Conservation (phyloP, 176 grass and related monocot species). For the Musa itinerans region DNA sequence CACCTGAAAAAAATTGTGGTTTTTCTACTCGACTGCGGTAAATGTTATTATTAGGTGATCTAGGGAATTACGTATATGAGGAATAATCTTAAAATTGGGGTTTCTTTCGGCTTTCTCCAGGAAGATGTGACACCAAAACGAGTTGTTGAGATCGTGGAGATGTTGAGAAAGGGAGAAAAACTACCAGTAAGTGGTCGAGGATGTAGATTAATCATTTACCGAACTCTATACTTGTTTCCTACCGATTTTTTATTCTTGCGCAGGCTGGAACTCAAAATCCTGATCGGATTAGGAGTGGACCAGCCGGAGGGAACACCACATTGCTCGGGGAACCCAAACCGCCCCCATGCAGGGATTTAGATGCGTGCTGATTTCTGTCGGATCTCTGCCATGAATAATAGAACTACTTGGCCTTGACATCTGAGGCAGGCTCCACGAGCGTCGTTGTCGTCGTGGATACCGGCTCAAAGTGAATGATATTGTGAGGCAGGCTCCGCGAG, state of each 20-base stretch:
- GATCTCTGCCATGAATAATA: constrained; percentile 28
- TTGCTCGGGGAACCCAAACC: constrained; percentile 63
- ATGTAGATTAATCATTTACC: neutral
- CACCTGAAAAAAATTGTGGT: too few species aligned
- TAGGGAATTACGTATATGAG: neutral
- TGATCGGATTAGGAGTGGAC: constrained; percentile 60
- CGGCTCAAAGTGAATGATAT: neutral
- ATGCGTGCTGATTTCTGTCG: constrained; percentile 64
- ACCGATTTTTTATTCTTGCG: neutral
- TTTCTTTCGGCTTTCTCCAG: constrained; percentile 25
- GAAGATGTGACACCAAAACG: constrained; percentile 81
- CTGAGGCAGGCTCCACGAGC: neutral
- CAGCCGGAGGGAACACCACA: constrained; percentile 69
- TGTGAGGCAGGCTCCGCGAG: neutral
- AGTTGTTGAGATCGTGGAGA: constrained; percentile 84
- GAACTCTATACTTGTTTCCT: neutral
- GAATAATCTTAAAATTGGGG: too few species aligned
- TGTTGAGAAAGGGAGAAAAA: constrained; percentile 75
- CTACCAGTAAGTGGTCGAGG: constrained; percentile 50
- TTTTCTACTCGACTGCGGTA: too few species aligned
- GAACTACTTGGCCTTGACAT: neutral
- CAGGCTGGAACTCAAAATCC: constrained; percentile 85
- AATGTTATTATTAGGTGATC: neutral
- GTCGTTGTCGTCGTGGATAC: neutral
- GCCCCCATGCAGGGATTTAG: constrained; percentile 80